Evolutionary conservation across 352 stramenopile species (phyloP).

Genomic region (Plasmopara muralis): DNA sequence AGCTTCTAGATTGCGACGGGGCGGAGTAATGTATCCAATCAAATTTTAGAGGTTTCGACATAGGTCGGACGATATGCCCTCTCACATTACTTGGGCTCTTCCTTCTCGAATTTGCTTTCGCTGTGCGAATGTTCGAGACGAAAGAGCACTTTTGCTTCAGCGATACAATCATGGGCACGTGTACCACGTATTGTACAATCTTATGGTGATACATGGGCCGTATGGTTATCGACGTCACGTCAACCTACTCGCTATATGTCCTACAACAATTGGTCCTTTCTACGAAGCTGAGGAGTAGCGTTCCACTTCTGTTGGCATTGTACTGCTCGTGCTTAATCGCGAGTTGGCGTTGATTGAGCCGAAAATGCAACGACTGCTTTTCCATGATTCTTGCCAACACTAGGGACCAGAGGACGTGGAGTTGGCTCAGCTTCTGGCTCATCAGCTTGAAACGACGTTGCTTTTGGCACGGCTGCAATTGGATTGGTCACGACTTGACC

Average conservation of each 20-base stretch:
- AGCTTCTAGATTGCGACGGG: conserved; percentile 63
- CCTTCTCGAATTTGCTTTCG: conserved; percentile 12
- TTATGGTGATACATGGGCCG: not conserved
- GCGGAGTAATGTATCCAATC: conserved; percentile 6
- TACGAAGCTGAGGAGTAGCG: conserved; percentile 2
- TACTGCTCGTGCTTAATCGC: too few relatives aligned
- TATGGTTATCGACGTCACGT: not conserved
- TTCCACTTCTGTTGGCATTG: not conserved
- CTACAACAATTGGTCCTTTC: conserved; percentile 8
- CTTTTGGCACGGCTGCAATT: not conserved
- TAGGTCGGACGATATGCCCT: conserved; percentile 17
- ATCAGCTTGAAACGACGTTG: conserved; percentile 10
- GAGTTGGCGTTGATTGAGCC: too few relatives aligned
- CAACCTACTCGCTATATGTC: not conserved
- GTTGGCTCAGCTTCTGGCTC: conserved; percentile 12
- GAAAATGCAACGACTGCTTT: not conserved
- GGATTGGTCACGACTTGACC: conserved; percentile 21
- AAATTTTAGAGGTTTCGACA: conserved; percentile 8
- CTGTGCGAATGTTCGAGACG: conserved; percentile 10
- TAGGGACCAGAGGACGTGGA: too few relatives aligned
- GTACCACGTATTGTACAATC: not conserved
- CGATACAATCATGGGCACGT: not conserved
- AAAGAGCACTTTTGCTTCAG: not conserved
- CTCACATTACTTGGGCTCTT: not conserved
- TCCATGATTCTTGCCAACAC: not conserved